Conservation (phyloP, 768 basidiomycete genomes). For the Lyophyllum decastes region DNA sequence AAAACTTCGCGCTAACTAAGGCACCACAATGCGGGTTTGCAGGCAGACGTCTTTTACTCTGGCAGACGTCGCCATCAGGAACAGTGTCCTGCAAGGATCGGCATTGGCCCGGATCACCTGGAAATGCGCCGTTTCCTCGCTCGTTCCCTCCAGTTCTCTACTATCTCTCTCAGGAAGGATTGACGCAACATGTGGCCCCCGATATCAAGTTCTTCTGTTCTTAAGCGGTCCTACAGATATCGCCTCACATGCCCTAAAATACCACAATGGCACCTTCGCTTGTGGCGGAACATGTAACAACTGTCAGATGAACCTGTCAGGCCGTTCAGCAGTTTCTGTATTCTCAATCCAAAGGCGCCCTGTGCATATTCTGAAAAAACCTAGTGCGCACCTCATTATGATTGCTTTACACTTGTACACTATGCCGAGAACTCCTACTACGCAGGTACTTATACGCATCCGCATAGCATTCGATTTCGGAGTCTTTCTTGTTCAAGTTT, state of each 20-base stretch:
- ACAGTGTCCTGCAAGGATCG: not conserved
- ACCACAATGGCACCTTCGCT: not conserved
- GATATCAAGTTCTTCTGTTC: not conserved
- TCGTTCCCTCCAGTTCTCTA: not conserved
- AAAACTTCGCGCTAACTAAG: not conserved
- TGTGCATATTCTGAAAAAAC: not conserved
- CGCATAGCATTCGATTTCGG: not conserved
- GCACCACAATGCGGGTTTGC: not conserved
- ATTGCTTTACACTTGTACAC: not conserved
- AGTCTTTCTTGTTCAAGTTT: not conserved
- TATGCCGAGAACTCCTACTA: not conserved
- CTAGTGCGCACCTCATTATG: not conserved
- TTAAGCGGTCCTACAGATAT: not conserved
- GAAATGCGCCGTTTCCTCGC: not conserved
- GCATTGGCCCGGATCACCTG: not conserved
- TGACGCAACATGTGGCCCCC: not conserved
- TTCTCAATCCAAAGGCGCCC: not conserved
- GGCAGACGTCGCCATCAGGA: not conserved
- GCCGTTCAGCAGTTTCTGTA: not conserved
- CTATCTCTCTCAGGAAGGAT: not conserved
- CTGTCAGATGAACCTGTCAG: not conserved
- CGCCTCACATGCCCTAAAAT: not conserved
- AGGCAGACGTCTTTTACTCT: not conserved
- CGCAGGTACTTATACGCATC: too few species aligned
- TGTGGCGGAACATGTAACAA: not conserved